Evolutionary conservation across 129 eudicot species (phyloP), one percentile per base, ranked within the genome.

Genomic region (Flaveria bidentis): DNA sequence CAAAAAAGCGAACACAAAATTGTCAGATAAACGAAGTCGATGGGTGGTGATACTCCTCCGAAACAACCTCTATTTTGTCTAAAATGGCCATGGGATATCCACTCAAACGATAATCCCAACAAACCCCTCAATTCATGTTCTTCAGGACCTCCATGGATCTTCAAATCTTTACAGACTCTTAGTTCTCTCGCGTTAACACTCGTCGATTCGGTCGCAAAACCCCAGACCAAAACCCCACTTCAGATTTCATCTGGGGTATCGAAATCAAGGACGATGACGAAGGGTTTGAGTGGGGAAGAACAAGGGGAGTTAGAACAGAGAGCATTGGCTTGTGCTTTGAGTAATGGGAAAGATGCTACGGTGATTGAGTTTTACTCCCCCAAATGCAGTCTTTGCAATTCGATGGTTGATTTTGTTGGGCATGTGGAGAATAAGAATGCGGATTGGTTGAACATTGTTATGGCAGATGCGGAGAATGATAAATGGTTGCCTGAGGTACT

Each of bases 381-480:
- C 1, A 94, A 89, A 5, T 91, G 99, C 67, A 81, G 84, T 26
- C 90, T 91, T 36, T 94, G 99, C 64, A 87, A 85, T 82, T 94
- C 97, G 0, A 76, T 94, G 88, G 87, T 87, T 36, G 80, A 69
- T 26, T 91, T 89, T 78, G 97, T 94, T 5, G 55, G 56, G 65
- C 96, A 94, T 76, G 84, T 94, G 15, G 97, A 91, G 83, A 89
- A 76, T 39, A 83, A 91, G 82, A 95, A 95, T 68, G 60, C 74
- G 10, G 87, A 87, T 56, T 95, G 99, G 99, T 90, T 95, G 17
- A 91, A 91, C 52, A 80, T 95, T 78, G 96, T 89, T 62, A 91
- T 95, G 99, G 99, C 86, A 20, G 99, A 91, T 82, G 99, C 99
- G 0, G 99, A 89, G 86, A 95, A 91, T 75, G 87, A 87, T 17